Evolutionary conservation across 2,329 filamentous ascomycete species (phyloP).

Genomic region (Catunica adiposa): DNA sequence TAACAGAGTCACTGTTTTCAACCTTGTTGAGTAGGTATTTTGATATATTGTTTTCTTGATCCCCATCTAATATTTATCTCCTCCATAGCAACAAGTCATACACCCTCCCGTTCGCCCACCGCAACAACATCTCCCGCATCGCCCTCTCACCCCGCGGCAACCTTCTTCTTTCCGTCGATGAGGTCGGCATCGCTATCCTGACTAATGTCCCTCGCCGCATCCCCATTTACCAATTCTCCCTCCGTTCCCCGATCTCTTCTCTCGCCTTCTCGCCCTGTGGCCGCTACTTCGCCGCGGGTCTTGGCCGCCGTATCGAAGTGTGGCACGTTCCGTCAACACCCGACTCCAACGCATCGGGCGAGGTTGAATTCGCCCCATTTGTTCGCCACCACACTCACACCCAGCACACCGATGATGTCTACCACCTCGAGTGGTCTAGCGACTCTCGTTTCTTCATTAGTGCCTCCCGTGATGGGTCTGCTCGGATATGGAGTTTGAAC

Average conservation of each 20-base stretch:
- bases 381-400: slow-evolving; percentile 72
- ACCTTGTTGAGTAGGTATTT: slow-evolving; percentile 66
- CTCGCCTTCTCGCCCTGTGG: slow-evolving; percentile 85
- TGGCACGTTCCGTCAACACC: slow-evolving; percentile 92
- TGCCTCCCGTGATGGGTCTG: slow-evolving; percentile 79
- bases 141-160: slow-evolving; percentile 83
- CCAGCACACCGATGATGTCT: slow-evolving; percentile 76
- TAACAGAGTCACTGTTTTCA: slow-evolving; percentile 89
- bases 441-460: slow-evolving; percentile 93
- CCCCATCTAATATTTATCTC: background rate
- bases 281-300: slow-evolving; percentile 72
- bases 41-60: background rate
- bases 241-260: slow-evolving; percentile 65
- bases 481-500: slow-evolving; percentile 86
- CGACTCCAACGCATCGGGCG: slow-evolving; percentile 59
- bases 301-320: slow-evolving; percentile 78
- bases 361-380: slow-evolving; percentile 89
- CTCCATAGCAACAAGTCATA: slow-evolving; percentile 60
- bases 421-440: slow-evolving; percentile 82
- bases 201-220: slow-evolving; percentile 79
- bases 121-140: slow-evolving; percentile 78
- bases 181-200: slow-evolving; percentile 83
- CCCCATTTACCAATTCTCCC: slow-evolving; percentile 88
- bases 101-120: slow-evolving; percentile 78
- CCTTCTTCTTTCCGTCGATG: slow-evolving; percentile 80